Conservation (phyloP, 1,284 basidiomycete genomes). For the Leccinum angustisporum region DNA sequence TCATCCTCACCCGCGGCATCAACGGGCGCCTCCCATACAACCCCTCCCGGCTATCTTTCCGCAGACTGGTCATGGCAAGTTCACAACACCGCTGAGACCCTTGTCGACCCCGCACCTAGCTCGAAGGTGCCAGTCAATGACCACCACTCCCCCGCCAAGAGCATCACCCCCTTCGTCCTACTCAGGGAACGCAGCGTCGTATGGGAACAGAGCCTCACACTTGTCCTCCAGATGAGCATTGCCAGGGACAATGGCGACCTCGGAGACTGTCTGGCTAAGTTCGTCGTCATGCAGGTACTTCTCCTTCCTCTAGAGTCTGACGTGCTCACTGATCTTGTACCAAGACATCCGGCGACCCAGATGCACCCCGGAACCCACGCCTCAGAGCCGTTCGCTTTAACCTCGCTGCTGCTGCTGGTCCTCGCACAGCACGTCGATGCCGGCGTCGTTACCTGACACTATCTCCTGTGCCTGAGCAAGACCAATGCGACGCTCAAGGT, state of each 20-base stretch:
- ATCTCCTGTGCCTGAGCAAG: constrained; percentile 73
- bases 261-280: constrained; percentile 59
- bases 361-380: constrained; percentile 53
- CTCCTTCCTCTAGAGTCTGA: not conserved
- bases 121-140: constrained; percentile 11
- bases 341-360: constrained; percentile 24
- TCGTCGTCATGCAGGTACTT: constrained; percentile 61
- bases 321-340: no score
- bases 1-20: constrained; percentile 14
- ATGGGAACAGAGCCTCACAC: constrained; percentile 57
- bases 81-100: not conserved
- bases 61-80: constrained; percentile 27
- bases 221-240: constrained; percentile 62
- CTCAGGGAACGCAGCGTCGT: constrained; percentile 60
- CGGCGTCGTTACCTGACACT: constrained; percentile 64
- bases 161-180: constrained; percentile 54
- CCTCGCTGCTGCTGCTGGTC: no score
- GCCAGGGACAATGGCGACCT: constrained; percentile 47
- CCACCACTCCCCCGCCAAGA: constrained; percentile 43
- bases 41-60: constrained; percentile 21
- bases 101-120: not conserved
- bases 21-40: constrained; percentile 6
- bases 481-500: constrained; percentile 79
- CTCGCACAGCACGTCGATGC: constrained; percentile 73
- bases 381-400: constrained; percentile 70